Evolutionary conservation across 2,329 filamentous ascomycete species (phyloP).

Genomic region (Claviceps purpurea): DNA sequence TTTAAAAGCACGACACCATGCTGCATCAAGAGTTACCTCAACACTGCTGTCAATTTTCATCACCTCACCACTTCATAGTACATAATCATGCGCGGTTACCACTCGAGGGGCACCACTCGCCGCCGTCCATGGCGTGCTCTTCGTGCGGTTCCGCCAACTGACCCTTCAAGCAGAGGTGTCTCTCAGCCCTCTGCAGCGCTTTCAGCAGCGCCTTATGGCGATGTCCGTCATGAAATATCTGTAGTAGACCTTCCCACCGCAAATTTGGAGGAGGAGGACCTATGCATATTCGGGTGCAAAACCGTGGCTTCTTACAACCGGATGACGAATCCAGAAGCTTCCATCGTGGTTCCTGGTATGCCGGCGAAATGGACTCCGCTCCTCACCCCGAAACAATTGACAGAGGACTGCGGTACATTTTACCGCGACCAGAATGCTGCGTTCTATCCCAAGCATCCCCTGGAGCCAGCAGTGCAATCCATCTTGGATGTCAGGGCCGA

Average conservation of each 20-base stretch:
- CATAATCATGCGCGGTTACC: neutral
- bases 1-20: no score
- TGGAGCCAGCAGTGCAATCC: constrained; percentile 34
- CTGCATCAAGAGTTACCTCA: neutral
- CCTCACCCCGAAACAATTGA: constrained; percentile 16
- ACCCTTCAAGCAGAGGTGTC: neutral
- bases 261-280: neutral
- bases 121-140: neutral
- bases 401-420: constrained; percentile 33
- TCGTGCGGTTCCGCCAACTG: no score
- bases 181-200: neutral
- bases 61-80: neutral
- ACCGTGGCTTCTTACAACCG: neutral
- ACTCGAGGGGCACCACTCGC: neutral
- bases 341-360: constrained; percentile 9
- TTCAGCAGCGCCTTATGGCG: neutral
- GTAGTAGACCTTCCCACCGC: neutral
- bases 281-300: neutral
- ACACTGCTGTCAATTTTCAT: neutral
- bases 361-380: constrained; percentile 37
- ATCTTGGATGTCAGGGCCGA: constrained; percentile 15
- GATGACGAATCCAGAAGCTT: neutral
- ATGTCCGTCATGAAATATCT: neutral
- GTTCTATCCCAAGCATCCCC: constrained; percentile 32
- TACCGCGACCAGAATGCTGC: constrained; percentile 43